phyloP scores from a whole-genome alignment of 2,329 filamentous ascomycete species.

The Scedosporium aurantiacum region DNA sequence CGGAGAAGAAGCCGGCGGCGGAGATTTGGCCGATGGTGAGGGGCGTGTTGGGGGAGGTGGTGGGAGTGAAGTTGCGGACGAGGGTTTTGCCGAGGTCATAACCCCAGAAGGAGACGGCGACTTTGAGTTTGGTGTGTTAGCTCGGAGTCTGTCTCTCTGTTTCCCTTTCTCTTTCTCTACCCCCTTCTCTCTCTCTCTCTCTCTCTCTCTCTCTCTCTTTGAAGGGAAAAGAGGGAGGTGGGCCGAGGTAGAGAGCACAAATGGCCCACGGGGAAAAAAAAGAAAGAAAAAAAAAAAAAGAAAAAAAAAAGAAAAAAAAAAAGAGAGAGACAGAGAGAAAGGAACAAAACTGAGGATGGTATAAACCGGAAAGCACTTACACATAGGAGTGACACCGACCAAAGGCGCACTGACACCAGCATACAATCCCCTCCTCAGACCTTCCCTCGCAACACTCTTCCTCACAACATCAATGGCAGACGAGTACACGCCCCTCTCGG shows the following conservation, averaged over 20 bases:
- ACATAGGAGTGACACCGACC: conserved; percentile 97
- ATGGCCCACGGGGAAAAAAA: neutral
- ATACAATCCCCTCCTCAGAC: conserved; percentile 70
- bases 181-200: neutral
- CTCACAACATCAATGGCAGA: conserved; percentile 84
- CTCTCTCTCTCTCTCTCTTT: no score
- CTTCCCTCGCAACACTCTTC: conserved; percentile 81
- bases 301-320: neutral
- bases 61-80: conserved; percentile 55
- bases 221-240: no score
- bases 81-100: conserved; percentile 93
- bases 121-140: conserved; percentile 22
- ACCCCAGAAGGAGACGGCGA: conserved; percentile 67
- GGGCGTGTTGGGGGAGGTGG: conserved; percentile 53
- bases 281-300: neutral
- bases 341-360: neutral
- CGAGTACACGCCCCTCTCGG: conserved; percentile 83
- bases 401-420: conserved; percentile 94
- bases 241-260: neutral
- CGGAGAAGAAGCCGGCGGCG: conserved; percentile 91
- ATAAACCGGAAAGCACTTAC: conserved; percentile 43
- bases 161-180: neutral
- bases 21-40: conserved; percentile 82
- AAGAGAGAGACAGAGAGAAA: neutral
- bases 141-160: neutral